These are phyloP conservation scores for Cardamine resedifolia DNA, from an alignment of 345 rosid species.

Conservation along the genomic window DNA sequence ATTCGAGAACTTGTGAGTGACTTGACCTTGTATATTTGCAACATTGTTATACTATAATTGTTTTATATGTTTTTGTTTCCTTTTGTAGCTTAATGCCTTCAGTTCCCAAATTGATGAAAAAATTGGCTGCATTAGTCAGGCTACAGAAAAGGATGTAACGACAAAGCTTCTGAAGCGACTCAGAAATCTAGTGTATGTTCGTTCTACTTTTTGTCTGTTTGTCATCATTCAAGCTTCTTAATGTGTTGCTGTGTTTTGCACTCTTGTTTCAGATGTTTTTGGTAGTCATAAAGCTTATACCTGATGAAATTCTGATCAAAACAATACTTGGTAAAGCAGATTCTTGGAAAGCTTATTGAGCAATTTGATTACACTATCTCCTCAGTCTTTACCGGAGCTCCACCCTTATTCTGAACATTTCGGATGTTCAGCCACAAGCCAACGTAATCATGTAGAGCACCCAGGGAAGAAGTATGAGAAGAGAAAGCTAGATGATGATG, in stretches of 20 bases:
- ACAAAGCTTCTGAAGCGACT: slow-evolving; percentile 67
- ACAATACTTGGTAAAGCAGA: slow-evolving; percentile 46
- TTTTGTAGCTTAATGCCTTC: slow-evolving; percentile 77
- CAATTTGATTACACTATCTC: slow-evolving; percentile 49
- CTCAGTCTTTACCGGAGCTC: slow-evolving; percentile 65
- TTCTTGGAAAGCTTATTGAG: slow-evolving; percentile 74
- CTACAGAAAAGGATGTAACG: slow-evolving; percentile 58
- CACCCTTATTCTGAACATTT: slow-evolving; percentile 50
- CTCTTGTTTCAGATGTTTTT: slow-evolving; percentile 24
- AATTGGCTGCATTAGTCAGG: slow-evolving; percentile 56
- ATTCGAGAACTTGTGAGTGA: slow-evolving; percentile 70
- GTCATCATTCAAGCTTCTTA: not conserved
- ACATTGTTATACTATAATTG: not conserved
- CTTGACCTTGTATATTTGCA: slow-evolving; percentile 19
- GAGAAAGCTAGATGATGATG: slow-evolving; percentile 39
- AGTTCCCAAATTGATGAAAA: slow-evolving; percentile 63
- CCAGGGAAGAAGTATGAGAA: slow-evolving; percentile 45
- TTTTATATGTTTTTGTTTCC: slow-evolving; percentile 25
- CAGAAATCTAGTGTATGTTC: slow-evolving; percentile 72
- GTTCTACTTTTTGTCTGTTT: slow-evolving; percentile 23
- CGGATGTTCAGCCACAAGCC: slow-evolving; percentile 42
- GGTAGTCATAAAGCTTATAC: slow-evolving; percentile 11
- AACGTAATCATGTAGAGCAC: slow-evolving; percentile 36
- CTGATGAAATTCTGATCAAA: slow-evolving; percentile 31
- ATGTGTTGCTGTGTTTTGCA: slow-evolving; percentile 14